These are phyloP conservation scores for Rhodofomes roseus DNA, from an alignment of 1,284 basidiomycete species.

Conservation along the genomic window DNA sequence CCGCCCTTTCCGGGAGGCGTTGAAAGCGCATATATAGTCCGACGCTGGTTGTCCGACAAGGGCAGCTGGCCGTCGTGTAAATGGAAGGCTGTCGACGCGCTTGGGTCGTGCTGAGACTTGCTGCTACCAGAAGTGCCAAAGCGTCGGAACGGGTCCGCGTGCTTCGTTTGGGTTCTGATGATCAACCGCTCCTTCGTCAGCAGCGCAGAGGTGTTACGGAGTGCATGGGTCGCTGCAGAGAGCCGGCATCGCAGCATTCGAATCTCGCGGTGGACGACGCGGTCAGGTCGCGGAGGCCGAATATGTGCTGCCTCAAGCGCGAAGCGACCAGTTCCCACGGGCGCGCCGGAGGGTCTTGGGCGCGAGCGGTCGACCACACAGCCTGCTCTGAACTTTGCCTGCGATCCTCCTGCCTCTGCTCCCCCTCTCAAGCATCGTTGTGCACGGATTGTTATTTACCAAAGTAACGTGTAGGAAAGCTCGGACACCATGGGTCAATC, in stretches of 20 bases:
- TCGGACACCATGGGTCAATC: conserved; percentile 64
- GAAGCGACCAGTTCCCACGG: conserved; percentile 15
- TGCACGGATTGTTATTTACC: not conserved
- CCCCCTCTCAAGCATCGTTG: not conserved
- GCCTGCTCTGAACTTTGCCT: not conserved
- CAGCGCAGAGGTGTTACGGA: not conserved
- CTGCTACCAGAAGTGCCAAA: not conserved
- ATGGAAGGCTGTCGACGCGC: not conserved
- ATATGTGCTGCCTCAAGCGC: not conserved
- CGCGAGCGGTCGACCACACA: not conserved
- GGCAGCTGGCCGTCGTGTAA: conserved; percentile 13
- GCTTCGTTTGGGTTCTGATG: not conserved
- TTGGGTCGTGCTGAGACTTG: not conserved
- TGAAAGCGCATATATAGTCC: conserved; percentile 84
- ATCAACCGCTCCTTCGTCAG: not conserved
- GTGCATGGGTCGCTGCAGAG: conserved; percentile 3
- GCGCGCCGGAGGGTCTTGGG: conserved; percentile 4
- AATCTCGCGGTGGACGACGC: conserved; percentile 17
- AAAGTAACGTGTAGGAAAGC: conserved; percentile 4
- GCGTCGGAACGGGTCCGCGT: not conserved
- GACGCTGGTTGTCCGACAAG: conserved; percentile 56
- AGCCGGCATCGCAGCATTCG: conserved; percentile 13
- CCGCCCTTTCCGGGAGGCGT: conserved; percentile 82
- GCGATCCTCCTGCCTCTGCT: conserved; percentile 12
- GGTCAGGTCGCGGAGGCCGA: conserved; percentile 10